These are phyloP conservation scores for Scutellaria galericulata DNA, from an alignment of 257 asterid genomes.

Conservation along the genomic window DNA sequence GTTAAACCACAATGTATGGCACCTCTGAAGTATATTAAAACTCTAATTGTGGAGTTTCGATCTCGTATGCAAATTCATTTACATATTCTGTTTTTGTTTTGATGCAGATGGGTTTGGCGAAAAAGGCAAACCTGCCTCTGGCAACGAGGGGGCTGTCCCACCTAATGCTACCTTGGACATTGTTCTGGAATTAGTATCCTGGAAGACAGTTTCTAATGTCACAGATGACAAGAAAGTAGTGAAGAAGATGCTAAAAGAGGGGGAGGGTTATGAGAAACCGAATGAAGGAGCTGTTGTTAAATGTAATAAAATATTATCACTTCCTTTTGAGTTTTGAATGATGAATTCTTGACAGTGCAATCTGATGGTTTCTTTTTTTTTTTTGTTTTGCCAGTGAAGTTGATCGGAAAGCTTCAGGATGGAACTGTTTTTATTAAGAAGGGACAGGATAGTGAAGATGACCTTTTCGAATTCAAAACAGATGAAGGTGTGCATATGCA, in stretches of 20 bases:
- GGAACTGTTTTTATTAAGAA: constrained; percentile 63
- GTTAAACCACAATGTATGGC: constrained; percentile 71
- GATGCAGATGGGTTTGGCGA: constrained; percentile 72
- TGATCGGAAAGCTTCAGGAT: constrained; percentile 64
- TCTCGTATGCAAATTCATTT: neutral
- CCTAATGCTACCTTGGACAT: constrained; percentile 59
- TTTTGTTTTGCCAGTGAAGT: constrained; percentile 53
- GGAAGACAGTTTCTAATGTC: constrained; percentile 65
- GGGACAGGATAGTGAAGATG: constrained; percentile 58
- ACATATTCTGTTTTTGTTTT: neutral
- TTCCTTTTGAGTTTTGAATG: neutral
- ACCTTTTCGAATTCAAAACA: constrained; percentile 65
- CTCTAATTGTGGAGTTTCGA: neutral
- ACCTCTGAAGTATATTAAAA: neutral
- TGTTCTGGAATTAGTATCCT: constrained; percentile 56
- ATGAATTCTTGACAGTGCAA: neutral
- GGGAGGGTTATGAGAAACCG: constrained; percentile 73
- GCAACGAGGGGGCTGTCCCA: constrained; percentile 55
- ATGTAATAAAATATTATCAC: constrained; percentile 37
- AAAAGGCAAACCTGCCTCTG: constrained; percentile 65
- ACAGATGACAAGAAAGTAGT: constrained; percentile 75
- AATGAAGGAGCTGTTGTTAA: constrained; percentile 75
- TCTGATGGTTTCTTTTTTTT: constrained; percentile 7
- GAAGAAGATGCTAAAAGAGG: constrained; percentile 66
- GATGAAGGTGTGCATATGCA: constrained; percentile 58